A percentile compares a stretch with the other conserved stretches of the same genome.
These are phyloP conservation scores for Magnaporthales sp. DNA, from an alignment of 2,329 filamentous ascomycete species.

Conservation along the genomic window DNA sequence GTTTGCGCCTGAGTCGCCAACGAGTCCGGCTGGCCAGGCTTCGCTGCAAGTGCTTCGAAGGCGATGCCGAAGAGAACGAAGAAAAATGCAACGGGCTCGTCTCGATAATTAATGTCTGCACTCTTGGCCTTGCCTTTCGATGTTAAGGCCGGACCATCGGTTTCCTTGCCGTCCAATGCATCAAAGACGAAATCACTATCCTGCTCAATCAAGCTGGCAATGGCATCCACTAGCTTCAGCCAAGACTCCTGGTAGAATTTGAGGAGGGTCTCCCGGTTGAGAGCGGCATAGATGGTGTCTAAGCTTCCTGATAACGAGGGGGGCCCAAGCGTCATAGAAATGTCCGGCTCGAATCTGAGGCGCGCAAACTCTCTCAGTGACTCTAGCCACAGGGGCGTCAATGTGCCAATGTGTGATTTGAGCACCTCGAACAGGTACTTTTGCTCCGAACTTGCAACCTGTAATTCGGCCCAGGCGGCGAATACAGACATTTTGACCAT, in stretches of 20 bases:
- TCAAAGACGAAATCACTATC: slow-evolving; percentile 98
- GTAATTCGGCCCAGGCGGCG: slow-evolving; percentile 93
- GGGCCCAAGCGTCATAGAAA: slow-evolving; percentile 80
- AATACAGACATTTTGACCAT: slow-evolving; percentile 99
- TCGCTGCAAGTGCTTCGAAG: slow-evolving; percentile 87
- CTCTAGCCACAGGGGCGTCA: slow-evolving; percentile 90
- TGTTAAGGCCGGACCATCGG: slow-evolving; percentile 26
- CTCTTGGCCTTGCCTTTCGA: slow-evolving; percentile 33
- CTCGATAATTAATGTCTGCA: slow-evolving; percentile 90
- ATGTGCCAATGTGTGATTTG: slow-evolving; percentile 77
- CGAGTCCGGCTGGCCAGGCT: slow-evolving; percentile 56
- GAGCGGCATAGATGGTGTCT: slow-evolving; percentile 87
- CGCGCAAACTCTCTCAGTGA: slow-evolving; percentile 90
- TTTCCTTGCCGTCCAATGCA: slow-evolving; percentile 79
- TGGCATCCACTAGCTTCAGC: slow-evolving; percentile 94
- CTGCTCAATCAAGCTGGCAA: slow-evolving; percentile 93
- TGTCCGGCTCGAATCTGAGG: slow-evolving; percentile 87
- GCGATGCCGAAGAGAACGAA: slow-evolving; percentile 95
- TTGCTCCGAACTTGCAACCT: slow-evolving; percentile 90
- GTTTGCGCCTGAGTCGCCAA: slow-evolving; percentile 70
- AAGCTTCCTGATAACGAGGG: slow-evolving; percentile 76
- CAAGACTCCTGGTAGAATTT: slow-evolving; percentile 96
- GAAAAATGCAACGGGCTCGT: slow-evolving; percentile 97
- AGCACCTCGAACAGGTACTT: slow-evolving; percentile 82
- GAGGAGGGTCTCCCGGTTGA: slow-evolving; percentile 88